Base-by-base conservation (phyloP, 2,329 filamentous ascomycete genomes). In the Fusarium pseudocircinatum region DNA sequence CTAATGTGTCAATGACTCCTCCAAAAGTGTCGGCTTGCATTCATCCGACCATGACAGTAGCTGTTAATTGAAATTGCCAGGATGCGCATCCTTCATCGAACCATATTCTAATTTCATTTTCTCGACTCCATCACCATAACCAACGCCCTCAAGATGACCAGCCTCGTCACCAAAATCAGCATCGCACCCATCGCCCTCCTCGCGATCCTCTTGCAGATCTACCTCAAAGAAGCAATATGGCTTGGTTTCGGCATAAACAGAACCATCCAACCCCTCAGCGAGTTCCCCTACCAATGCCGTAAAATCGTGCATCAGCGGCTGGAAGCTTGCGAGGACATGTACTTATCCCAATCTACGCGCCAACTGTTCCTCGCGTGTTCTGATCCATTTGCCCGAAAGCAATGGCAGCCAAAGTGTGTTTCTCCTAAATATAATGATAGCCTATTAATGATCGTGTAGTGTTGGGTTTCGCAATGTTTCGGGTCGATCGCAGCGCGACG, bases 401-500 rank as follows among this genome's bases (percentile, higher is more conserved):
- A 67, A 4, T 78, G 76, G 76, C 66, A 74, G 14, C 74, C 76
- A 20, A 71, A 67, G 75, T 77, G 37, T 54, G 74, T 50, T 16
- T 36, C 34, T 36, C 34, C 32, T 6, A 34, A 7, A 34, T n/a
- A n/a, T n/a, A n/a, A n/a, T n/a, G n/a, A n/a, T n/a, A n/a, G n/a
- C n/a, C n/a, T n/a, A n/a, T 16, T 42, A 15, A 36, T 36, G 16
- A 18, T 37, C 3, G 36, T 37, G 24, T 0, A 78, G 76, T 39
- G 46, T 72, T 22, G 76, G 37, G 1, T 32, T 44, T 15, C 67
- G 79, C 11, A 81, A 83, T 49, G 36, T 74, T 20, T 76, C 77
- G 1, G 80, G 71, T 0, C 79, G 79, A 6, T 80, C 81, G 2
- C 64, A 72, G 6, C 69, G 65, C 22, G 82, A 83, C 62, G 77